phyloP scores from a whole-genome alignment of 441 rosid genomes.

The Adansonia gregorii region DNA sequence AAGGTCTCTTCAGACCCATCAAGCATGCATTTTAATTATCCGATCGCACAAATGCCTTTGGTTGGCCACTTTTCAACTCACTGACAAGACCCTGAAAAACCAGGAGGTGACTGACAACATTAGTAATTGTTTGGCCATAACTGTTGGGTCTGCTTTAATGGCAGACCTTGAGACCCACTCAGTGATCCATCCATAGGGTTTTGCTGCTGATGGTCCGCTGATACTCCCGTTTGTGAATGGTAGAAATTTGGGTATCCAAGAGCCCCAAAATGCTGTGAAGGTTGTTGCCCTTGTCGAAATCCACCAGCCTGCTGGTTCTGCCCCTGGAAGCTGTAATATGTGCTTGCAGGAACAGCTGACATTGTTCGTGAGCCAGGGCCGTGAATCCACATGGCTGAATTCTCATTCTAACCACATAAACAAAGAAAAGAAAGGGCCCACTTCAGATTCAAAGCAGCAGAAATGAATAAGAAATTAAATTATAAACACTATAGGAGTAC shows the following conservation, averaged over 20 bases:
- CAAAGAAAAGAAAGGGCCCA: not conserved
- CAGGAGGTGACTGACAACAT: slow-evolving; percentile 41
- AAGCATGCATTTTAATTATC: slow-evolving; percentile 29
- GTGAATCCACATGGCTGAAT: slow-evolving; percentile 87
- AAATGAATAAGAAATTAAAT: not conserved
- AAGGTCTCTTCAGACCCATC: slow-evolving; percentile 41
- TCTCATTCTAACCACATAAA: slow-evolving; percentile 64
- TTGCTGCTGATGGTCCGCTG: slow-evolving; percentile 87
- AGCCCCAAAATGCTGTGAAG: slow-evolving; percentile 76
- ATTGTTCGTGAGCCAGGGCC: slow-evolving; percentile 80
- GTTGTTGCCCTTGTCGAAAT: slow-evolving; percentile 86
- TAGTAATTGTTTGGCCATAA: slow-evolving; percentile 93
- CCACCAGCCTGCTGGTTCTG: slow-evolving; percentile 84
- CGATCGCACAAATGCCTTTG: slow-evolving; percentile 34
- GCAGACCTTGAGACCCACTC: slow-evolving; percentile 72
- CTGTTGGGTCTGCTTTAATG: slow-evolving; percentile 86
- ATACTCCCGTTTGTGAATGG: slow-evolving; percentile 73
- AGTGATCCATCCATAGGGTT: slow-evolving; percentile 70
- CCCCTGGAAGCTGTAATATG: slow-evolving; percentile 89
- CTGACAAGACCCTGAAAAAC: slow-evolving; percentile 61
- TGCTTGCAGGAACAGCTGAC: slow-evolving; percentile 75
- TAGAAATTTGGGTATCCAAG: slow-evolving; percentile 87
- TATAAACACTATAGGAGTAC: not conserved
- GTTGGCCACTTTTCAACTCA: slow-evolving; percentile 44
- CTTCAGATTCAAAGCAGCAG: slow-evolving; percentile 3